phyloP scores from a whole-genome alignment of 2,329 filamentous ascomycete genomes.

The Thyridium curvatum region DNA sequence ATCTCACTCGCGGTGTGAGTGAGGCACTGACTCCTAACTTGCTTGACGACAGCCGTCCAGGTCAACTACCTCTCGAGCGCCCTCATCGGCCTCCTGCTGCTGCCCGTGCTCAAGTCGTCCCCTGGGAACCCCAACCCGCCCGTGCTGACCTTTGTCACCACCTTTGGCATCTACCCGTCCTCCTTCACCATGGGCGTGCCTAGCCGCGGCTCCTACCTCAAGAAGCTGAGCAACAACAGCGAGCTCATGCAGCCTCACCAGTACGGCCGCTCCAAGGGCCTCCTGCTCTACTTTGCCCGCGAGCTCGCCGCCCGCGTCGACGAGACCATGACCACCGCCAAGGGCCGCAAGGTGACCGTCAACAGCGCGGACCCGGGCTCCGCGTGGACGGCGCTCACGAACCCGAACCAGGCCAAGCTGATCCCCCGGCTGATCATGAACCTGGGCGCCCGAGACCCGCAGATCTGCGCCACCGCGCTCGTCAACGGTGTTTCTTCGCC shows the following conservation, averaged over 20 bases:
- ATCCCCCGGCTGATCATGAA: conserved; percentile 31
- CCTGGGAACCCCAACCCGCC: conserved; percentile 21
- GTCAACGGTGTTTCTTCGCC: conserved; percentile 27
- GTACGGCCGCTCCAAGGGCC: conserved; percentile 28
- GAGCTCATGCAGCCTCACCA: conserved; percentile 29
- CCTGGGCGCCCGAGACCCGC: conserved; percentile 25
- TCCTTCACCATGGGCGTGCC: conserved; percentile 28
- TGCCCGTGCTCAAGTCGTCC: conserved; percentile 24
- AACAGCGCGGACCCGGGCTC: conserved; percentile 31
- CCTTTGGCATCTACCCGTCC: conserved; percentile 28
- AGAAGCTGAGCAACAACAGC: conserved; percentile 25
- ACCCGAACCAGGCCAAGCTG: conserved; percentile 24
- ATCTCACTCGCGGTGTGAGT: background rate
- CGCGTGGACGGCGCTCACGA: conserved; percentile 29
- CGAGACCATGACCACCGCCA: conserved; percentile 6
- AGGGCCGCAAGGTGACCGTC: conserved; percentile 22
- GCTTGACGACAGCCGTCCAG: conserved; percentile 19
- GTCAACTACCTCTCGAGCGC: conserved; percentile 29
- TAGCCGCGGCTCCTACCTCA: conserved; percentile 24
- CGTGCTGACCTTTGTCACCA: conserved; percentile 29
- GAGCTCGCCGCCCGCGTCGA: conserved; percentile 21
- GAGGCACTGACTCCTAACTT: conserved; percentile 2
- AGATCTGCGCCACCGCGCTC: conserved; percentile 27
- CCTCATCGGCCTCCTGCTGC: conserved; percentile 22
- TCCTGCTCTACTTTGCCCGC: conserved; percentile 28